These are phyloP conservation scores for Wallacemonas collosoma DNA, from an alignment of 208 protist genomes.

Conservation along the genomic window DNA sequence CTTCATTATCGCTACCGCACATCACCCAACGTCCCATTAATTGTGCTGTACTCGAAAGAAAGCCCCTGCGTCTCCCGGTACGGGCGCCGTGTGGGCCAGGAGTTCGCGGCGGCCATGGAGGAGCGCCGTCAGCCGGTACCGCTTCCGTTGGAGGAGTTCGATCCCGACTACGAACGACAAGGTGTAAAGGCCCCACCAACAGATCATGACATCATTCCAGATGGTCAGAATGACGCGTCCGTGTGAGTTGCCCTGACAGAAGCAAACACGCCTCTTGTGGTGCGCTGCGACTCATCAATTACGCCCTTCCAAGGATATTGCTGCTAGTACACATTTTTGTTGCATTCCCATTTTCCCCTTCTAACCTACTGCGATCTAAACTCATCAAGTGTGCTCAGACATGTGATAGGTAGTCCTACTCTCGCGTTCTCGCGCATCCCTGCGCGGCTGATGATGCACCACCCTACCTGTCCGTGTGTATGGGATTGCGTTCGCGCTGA, in stretches of 20 bases:
- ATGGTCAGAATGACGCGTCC: slow-evolving; percentile 6
- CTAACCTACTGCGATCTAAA: no score
- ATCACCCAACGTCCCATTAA: slow-evolving; percentile 58
- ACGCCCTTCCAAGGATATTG: no score
- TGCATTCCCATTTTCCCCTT: no score
- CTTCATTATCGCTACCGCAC: slow-evolving; percentile 86
- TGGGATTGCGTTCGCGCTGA: no score
- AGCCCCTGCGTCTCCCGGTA: slow-evolving; percentile 70
- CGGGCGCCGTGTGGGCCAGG: slow-evolving; percentile 61
- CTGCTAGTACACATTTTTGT: no score
- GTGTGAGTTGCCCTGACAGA: neutral
- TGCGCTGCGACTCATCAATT: no score
- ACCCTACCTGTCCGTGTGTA: no score
- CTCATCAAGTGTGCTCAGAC: no score
- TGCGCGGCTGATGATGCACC: no score
- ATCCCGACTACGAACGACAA: slow-evolving; percentile 52
- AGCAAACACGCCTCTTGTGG: neutral
- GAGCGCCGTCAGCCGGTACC: slow-evolving; percentile 45
- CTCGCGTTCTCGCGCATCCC: no score
- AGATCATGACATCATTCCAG: slow-evolving; percentile 55
- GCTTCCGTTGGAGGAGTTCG: slow-evolving; percentile 67
- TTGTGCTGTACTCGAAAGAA: slow-evolving; percentile 79
- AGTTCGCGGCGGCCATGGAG: slow-evolving; percentile 60
- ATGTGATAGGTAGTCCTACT: no score
- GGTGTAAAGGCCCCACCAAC: slow-evolving; percentile 60